Base-by-base conservation (phyloP, 179 eudicot species). In the Patellifolia procumbens region DNA sequence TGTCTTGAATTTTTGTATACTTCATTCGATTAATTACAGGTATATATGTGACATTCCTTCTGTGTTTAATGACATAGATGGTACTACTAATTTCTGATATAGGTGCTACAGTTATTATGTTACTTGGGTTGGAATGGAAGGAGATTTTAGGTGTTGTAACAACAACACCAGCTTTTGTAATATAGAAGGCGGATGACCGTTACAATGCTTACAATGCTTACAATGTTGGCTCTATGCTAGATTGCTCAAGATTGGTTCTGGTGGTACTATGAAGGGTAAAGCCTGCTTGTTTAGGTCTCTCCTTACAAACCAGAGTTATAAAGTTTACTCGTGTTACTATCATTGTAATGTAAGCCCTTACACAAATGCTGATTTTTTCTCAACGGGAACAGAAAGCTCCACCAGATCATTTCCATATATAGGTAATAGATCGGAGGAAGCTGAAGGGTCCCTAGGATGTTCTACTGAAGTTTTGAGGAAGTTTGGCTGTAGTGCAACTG, bases 401-500 rank as follows among this genome's bases (percentile, higher is more conserved):
- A 42, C 53, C 7, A 43, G 39, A 15, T 75, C 74, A 45, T 56
- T 19, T 70, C 53, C 61, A 13, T 26, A 20, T 70, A 42, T 75
- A 52, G 43, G 3, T 42, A 71, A 75, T 19, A 53, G 39, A 48
- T 66, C 28, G 24, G 51, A 43, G 10, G 76, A 62, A 37, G 31
- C 11, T 49, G 43, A 74, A 59, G 34, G 24, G 12, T 29, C 48
- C 46, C 78, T 80, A 2, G 80, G 65, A 62, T 79, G 80, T 68
- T 68, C 88, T 11, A 55, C 76, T 55, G 84, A 88, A 20, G 82
- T 91, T 67, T 78, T 92, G 4, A 83, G 81, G 81, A 79, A 73
- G 22, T 93, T 92, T 92, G 95, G 97, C 61, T 93, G 93, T 63
- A 84, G 69, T 63, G 90, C 87, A 31, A 62, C 48, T 56, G 92